phyloP scores from a whole-genome alignment of 129 eudicot genomes.

The Artemisia argyi region DNA sequence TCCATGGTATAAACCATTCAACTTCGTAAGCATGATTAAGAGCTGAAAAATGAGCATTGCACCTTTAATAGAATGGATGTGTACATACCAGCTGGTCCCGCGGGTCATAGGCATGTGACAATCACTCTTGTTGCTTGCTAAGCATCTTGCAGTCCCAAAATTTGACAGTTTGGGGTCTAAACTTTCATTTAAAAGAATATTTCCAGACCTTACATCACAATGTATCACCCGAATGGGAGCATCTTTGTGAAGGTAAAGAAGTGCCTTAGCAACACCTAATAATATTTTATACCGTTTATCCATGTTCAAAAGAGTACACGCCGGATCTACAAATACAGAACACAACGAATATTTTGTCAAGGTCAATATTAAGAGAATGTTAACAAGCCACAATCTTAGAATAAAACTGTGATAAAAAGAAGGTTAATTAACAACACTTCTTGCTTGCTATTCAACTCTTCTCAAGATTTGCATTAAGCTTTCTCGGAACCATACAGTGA shows the following conservation, averaged over 20 bases:
- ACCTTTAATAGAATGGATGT: neutral
- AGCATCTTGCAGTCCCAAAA: neutral
- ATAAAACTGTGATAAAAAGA: too few relatives aligned
- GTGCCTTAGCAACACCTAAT: slow-evolving; percentile 14
- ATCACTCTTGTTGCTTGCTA: neutral
- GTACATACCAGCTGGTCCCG: slow-evolving; percentile 7
- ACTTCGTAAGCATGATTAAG: too few relatives aligned
- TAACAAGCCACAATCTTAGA: neutral
- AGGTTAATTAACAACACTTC: neutral
- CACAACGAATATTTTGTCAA: neutral
- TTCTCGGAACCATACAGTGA: too few relatives aligned
- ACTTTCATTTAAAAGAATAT: slow-evolving; percentile 5
- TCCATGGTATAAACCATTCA: too few relatives aligned
- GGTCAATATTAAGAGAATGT: neutral
- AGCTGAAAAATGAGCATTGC: too few relatives aligned
- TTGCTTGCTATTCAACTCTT: neutral
- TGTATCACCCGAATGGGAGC: slow-evolving; percentile 7
- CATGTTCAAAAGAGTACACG: slow-evolving; percentile 17
- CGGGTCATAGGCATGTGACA: neutral
- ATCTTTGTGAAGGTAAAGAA: slow-evolving; percentile 17
- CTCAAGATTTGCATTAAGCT: neutral
- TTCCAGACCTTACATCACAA: neutral
- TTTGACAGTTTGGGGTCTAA: neutral
- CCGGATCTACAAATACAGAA: neutral
- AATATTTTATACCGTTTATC: neutral